Conservation (phyloP, 2,329 filamentous ascomycete species). For the Colletotrichum siamense region DNA sequence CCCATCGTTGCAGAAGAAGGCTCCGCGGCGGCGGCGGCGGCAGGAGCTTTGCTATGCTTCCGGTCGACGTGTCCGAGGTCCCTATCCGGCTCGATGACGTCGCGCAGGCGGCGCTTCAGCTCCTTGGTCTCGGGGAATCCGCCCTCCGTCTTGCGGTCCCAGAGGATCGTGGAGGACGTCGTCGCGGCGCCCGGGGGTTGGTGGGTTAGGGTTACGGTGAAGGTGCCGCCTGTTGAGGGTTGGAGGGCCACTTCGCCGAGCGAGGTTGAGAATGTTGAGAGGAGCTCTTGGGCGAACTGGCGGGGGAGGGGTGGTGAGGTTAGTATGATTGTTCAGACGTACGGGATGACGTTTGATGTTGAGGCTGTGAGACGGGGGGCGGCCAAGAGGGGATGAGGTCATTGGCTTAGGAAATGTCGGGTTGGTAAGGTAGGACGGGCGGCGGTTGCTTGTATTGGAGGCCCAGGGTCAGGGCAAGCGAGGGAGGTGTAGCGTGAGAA, state of each 20-base stretch:
- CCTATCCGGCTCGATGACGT: constrained; percentile 79
- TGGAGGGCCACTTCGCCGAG: constrained; percentile 89
- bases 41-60: constrained; percentile 34
- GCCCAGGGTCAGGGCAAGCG: background rate
- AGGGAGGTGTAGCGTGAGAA: background rate
- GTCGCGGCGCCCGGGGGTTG: constrained; percentile 25
- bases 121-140: constrained; percentile 96
- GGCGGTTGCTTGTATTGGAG: background rate
- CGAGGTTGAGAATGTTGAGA: constrained; percentile 86
- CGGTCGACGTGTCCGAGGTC: constrained; percentile 84
- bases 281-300: constrained; percentile 91
- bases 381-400: constrained; percentile 3
- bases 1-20: background rate
- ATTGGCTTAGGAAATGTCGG: background rate
- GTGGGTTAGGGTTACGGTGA: constrained; percentile 70
- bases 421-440: background rate
- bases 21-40: background rate
- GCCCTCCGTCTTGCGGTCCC: constrained; percentile 86
- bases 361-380: background rate
- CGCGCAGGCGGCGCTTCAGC: constrained; percentile 82
- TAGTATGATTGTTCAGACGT: background rate
- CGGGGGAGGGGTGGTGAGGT: background rate
- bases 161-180: constrained; percentile 65
- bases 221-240: constrained; percentile 84
- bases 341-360: background rate